phyloP scores from a whole-genome alignment of 2,329 filamentous ascomycete species.

The Fusarium oligoseptatum region DNA sequence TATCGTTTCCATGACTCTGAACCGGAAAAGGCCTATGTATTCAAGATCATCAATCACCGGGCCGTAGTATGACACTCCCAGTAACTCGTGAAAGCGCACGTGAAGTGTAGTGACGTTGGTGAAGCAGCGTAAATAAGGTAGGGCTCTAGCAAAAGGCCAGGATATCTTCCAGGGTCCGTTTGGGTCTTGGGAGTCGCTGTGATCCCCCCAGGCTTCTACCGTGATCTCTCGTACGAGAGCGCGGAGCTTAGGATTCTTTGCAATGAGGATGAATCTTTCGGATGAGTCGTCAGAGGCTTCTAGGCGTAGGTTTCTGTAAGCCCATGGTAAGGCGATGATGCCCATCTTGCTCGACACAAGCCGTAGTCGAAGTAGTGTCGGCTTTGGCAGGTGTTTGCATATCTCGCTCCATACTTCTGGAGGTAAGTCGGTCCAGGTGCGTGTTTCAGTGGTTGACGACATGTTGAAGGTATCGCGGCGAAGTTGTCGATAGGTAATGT shows the following conservation, averaged over 20 bases:
- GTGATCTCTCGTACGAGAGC: slow-evolving; percentile 25
- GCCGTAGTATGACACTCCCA: neutral
- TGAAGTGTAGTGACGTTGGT: slow-evolving; percentile 1
- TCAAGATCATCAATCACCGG: neutral
- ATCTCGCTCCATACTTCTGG: slow-evolving; percentile 30
- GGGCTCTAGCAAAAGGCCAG: slow-evolving; percentile 5
- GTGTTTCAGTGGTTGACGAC: neutral
- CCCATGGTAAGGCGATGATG: neutral
- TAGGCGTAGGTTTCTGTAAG: slow-evolving; percentile 8
- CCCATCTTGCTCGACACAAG: slow-evolving; percentile 16
- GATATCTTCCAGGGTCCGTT: neutral
- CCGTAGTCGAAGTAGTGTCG: neutral
- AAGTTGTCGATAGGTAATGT: neutral
- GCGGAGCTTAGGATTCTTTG: slow-evolving; percentile 6
- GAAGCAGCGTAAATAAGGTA: slow-evolving; percentile 18
- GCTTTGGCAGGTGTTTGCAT: slow-evolving; percentile 6
- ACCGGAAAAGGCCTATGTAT: slow-evolving; percentile 7
- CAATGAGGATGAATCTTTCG: slow-evolving; percentile 21
- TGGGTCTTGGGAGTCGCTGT: neutral
- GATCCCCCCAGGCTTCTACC: slow-evolving; percentile 24
- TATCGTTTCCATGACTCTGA: slow-evolving; percentile 23
- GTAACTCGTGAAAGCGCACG: slow-evolving; percentile 12
- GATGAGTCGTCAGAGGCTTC: slow-evolving; percentile 15
- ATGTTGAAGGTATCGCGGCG: neutral
- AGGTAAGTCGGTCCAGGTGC: neutral